Evolutionary conservation across 495 filamentous ascomycete genomes (phyloP).

Genomic region (Mytilinidion resinicola): DNA sequence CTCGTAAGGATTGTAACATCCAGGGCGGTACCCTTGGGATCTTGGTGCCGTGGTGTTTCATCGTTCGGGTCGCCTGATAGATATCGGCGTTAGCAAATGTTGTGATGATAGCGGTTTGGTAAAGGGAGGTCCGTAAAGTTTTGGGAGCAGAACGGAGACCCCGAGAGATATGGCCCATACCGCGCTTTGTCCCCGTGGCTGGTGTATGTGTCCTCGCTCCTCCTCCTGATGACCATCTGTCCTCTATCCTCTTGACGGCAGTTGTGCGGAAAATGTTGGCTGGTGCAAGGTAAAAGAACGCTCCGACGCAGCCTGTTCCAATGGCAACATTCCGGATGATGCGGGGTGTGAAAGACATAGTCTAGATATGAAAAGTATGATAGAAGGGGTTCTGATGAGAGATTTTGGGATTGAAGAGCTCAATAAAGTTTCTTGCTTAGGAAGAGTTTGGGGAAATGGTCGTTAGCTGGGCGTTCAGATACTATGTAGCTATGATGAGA

Average conservation of each 20-base stretch:
- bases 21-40: neutral
- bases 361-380: neutral
- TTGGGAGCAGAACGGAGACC: neutral
- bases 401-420: neutral
- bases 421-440: neutral
- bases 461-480: neutral
- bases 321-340: conserved; percentile 28
- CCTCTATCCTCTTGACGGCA: conserved; percentile 28
- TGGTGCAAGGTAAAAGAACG: conserved; percentile 19
- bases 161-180: conserved; percentile 6
- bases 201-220: conserved; percentile 27
- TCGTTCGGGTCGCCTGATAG: too few relatives aligned
- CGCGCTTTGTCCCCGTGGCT: conserved; percentile 23
- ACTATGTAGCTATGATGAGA: neutral
- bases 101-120: too few relatives aligned
- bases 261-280: conserved; percentile 27
- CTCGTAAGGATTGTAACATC: neutral
- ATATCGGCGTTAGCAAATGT: too few relatives aligned
- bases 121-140: too few relatives aligned
- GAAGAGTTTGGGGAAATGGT: neutral
- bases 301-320: conserved; percentile 26
- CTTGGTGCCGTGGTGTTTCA: neutral
- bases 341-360: neutral
- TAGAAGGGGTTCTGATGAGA: neutral
- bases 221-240: conserved; percentile 27